phyloP scores from a whole-genome alignment of 345 rosid species.

The Gossypium ekmanianum region DNA sequence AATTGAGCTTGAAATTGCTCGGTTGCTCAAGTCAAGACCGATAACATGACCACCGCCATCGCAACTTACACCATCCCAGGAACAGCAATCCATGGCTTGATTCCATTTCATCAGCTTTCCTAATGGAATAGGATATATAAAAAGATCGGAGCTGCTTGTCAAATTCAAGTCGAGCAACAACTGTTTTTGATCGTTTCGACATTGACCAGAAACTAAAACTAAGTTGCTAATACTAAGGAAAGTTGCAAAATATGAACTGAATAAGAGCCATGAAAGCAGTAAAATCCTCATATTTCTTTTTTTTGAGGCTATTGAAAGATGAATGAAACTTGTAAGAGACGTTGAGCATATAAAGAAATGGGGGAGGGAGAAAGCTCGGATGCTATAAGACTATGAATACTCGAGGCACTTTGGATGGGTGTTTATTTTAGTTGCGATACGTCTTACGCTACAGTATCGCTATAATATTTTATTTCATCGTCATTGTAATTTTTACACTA shows the following conservation, averaged over 20 bases:
- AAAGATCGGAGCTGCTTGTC: constrained; percentile 19
- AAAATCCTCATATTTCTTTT: constrained; percentile 15
- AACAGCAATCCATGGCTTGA: constrained; percentile 26
- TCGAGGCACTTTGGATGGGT: too few species aligned
- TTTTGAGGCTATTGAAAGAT: too few species aligned
- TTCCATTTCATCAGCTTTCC: constrained; percentile 29
- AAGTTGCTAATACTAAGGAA: not conserved
- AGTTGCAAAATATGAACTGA: not conserved
- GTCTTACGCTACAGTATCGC: accelerated
- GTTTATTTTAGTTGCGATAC: too few species aligned
- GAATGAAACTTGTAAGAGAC: too few species aligned
- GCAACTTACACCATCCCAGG: constrained; percentile 44
- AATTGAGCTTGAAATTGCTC: constrained; percentile 21
- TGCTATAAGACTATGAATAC: too few species aligned
- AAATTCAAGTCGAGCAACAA: constrained; percentile 29
- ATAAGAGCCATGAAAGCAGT: not conserved
- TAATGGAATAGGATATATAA: not conserved
- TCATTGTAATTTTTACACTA: too few species aligned
- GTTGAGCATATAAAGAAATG: too few species aligned
- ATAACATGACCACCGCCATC: constrained; percentile 30
- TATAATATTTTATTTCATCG: too few species aligned
- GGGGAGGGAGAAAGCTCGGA: too few species aligned
- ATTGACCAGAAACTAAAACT: not conserved
- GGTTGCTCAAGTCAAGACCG: constrained; percentile 36
- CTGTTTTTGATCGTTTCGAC: constrained; percentile 28